Conservation (phyloP, 2,329 filamentous ascomycete species). For the Verticillium tricorpus region DNA sequence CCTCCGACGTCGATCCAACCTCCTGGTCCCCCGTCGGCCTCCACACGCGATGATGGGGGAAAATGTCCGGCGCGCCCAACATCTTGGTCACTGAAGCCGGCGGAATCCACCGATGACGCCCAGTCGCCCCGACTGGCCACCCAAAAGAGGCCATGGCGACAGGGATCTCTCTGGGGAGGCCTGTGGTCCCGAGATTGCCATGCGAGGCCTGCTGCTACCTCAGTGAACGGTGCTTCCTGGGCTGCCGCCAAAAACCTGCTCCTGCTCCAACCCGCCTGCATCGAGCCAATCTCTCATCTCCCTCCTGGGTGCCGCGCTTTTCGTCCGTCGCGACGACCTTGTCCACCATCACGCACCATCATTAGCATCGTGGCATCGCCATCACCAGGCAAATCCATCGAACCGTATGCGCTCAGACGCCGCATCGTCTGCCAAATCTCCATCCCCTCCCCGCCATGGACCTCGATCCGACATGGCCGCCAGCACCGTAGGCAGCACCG, state of each 20-base stretch:
- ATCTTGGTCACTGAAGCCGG: neutral
- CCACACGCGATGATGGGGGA: neutral
- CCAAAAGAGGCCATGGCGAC: neutral
- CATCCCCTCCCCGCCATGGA: neutral
- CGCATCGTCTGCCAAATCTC: neutral
- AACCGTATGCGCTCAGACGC: neutral
- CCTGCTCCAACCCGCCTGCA: neutral
- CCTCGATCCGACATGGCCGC: neutral
- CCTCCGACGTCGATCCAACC: neutral
- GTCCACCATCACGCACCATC: neutral
- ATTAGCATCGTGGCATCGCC: neutral
- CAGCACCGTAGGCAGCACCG: neutral
- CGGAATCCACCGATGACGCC: neutral
- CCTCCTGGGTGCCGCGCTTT: neutral
- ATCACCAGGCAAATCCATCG: neutral
- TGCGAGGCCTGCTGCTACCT: neutral
- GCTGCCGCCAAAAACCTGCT: neutral
- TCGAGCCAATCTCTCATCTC: neutral
- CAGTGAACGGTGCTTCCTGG: neutral
- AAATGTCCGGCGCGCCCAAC: neutral
- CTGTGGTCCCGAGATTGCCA: neutral
- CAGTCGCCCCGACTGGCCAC: neutral
- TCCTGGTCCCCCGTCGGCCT: neutral
- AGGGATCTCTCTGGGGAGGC: neutral
- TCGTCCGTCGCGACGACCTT: neutral